Base-by-base conservation (phyloP, 306 rosid genomes). In the Oxytropis ochrocephala region DNA sequence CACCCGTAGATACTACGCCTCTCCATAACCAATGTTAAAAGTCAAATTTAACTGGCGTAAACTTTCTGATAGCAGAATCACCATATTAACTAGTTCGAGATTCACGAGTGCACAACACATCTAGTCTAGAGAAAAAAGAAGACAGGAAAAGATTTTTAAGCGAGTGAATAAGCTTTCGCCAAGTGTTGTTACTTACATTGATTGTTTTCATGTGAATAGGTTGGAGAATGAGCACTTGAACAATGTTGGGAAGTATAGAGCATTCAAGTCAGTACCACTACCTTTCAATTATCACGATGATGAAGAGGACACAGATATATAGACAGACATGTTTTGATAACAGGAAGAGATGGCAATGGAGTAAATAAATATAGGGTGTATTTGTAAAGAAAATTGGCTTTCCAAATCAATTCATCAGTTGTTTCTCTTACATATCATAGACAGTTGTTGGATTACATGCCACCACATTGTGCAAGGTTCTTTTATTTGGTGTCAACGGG, bases 201-300 rank as follows among this genome's bases (percentile, higher is more conserved):
- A 7, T 51, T 52, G 5, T 8, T 44, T 74, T 21, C 67, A 14
- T 49, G 56, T 32, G 33, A 63, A 29, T 48, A 74, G 78, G 66
- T 74, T 74, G 72, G 78, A 74, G 57, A 74, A 74, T 41, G 78
- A 74, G 48, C 78, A 74, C 82, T 74, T 85, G 29, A 88, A 86
- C 90, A 91, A 91, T 43, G 95, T 86, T 29, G 92, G 97, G 6
- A 88, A 85, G 75, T 91, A 70, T 61, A 67, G 91, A 42, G 91
- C 97, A 63, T 85, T 86, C 81, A 86, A 88, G 61, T 86, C 96
- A 27, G 88, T 88, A 9, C 91, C 96, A 13, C 82, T 91, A 17
- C 97, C 97, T 46, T 88, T 91, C 46, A 75, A 78, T 62, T 74
- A 83, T 49, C 75, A 83, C 42, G 70, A 69, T 39, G 84, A 72